A percentile compares a stretch with the other conserved stretches of the same genome.
phyloP scores from a whole-genome alignment of 176 grass and related monocot genomes.

The Bromus sterilis region DNA sequence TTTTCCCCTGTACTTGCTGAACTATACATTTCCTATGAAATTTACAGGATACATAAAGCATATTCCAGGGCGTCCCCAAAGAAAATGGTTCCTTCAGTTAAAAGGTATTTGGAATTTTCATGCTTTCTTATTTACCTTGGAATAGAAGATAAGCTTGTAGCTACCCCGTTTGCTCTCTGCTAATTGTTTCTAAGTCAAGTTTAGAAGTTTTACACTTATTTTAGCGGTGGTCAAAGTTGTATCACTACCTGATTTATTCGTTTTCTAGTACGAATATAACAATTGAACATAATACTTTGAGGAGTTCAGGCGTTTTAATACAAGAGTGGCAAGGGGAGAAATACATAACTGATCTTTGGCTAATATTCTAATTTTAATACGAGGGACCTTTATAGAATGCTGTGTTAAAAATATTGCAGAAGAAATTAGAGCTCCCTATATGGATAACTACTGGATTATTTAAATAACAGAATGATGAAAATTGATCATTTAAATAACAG shows the following conservation, averaged over 20 bases:
- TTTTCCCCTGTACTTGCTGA: not conserved
- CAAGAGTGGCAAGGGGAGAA: not conserved
- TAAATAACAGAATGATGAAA: not conserved
- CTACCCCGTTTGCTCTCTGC: not conserved
- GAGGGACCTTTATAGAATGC: not conserved
- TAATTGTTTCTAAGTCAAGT: not conserved
- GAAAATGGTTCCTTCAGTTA: constrained; percentile 15
- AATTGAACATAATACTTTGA: not conserved
- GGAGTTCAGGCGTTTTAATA: not conserved
- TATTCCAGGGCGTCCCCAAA: constrained; percentile 35
- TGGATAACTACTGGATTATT: not conserved
- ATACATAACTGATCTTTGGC: not conserved
- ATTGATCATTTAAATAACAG: not conserved
- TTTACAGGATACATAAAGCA: constrained; percentile 44
- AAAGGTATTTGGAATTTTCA: constrained; percentile 36
- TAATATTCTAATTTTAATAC: not conserved
- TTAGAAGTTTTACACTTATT: not conserved
- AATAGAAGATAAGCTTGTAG: not conserved
- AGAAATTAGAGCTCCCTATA: not conserved
- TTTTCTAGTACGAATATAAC: not conserved
- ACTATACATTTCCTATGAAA: not conserved
- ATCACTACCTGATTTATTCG: not conserved
- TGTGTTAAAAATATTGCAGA: not conserved
- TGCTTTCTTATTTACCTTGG: not conserved
- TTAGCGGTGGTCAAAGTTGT: not conserved